Percentiles rank a stretch among this genome's conserved stretches.
Conservation (phyloP, 768 basidiomycete species). For the Agrocybe pediades region DNA sequence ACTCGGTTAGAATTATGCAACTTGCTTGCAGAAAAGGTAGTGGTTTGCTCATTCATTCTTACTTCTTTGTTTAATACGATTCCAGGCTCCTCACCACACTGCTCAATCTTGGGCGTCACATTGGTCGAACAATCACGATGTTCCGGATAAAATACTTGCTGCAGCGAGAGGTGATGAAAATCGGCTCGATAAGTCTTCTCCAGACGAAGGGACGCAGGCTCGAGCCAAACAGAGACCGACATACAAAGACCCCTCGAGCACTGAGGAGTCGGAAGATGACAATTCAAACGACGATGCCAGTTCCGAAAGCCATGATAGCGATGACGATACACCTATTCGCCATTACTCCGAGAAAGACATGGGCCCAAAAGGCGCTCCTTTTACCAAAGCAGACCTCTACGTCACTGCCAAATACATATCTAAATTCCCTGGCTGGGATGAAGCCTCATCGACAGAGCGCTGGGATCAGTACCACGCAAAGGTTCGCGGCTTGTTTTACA, state of each 20-base stretch:
- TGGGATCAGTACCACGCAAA: slow-evolving; percentile 57
- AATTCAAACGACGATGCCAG: slow-evolving; percentile 19
- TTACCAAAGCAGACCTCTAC: slow-evolving; percentile 64
- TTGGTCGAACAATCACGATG: slow-evolving; percentile 65
- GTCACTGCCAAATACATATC: slow-evolving; percentile 62
- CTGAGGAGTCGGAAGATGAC: slow-evolving; percentile 27
- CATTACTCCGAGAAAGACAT: slow-evolving; percentile 47
- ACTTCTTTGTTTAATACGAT: neutral
- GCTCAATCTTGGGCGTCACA: slow-evolving; percentile 66
- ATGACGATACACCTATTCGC: slow-evolving; percentile 36
- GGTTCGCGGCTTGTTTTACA: slow-evolving; percentile 32
- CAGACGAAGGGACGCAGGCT: slow-evolving; percentile 2
- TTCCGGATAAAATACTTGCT: slow-evolving; percentile 66
- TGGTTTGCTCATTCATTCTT: slow-evolving; percentile 3
- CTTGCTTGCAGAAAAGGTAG: slow-evolving; percentile 57
- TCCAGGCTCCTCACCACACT: slow-evolving; percentile 68
- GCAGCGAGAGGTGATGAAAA: slow-evolving; percentile 34
- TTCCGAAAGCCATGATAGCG: too few species aligned
- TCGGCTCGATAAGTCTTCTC: slow-evolving; percentile 14
- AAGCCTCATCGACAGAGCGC: slow-evolving; percentile 41
- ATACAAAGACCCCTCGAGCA: slow-evolving; percentile 37
- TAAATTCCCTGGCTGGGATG: slow-evolving; percentile 46
- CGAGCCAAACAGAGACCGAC: slow-evolving; percentile 22
- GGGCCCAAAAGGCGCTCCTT: slow-evolving; percentile 51
- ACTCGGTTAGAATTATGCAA: slow-evolving; percentile 57